Evolutionary conservation across 306 rosid species (phyloP).

Genomic region (Citrullus colocynthis): DNA sequence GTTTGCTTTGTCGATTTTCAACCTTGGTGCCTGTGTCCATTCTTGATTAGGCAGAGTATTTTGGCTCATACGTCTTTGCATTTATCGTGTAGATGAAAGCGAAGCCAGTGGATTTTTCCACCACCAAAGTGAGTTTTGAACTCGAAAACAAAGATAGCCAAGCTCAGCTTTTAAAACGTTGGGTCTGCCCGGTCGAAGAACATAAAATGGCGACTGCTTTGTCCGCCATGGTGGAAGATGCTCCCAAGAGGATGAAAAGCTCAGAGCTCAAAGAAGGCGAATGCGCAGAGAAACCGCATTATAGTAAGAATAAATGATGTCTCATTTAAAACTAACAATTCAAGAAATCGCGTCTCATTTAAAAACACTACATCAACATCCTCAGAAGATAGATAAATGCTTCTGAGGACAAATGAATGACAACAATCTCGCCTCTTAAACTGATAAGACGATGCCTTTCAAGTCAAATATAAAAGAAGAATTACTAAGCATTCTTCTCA

Average conservation of each 20-base stretch:
- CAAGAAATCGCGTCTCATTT: too few species aligned
- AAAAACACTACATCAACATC: too few species aligned
- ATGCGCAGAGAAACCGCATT: not conserved
- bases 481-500: not conserved
- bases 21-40: too few species aligned
- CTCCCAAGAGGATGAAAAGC: not conserved
- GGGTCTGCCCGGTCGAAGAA: slow-evolving; percentile 86
- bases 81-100: slow-evolving; percentile 71
- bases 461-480: not conserved
- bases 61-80: slow-evolving; percentile 85
- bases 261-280: not conserved
- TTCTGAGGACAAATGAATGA: not conserved
- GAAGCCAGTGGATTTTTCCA: slow-evolving; percentile 79
- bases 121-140: slow-evolving; percentile 96
- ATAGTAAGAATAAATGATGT: too few species aligned
- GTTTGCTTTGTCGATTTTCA: too few species aligned
- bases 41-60: slow-evolving; percentile 38
- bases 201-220: slow-evolving; percentile 77
- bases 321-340: too few species aligned
- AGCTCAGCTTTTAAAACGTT: slow-evolving; percentile 78
- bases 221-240: slow-evolving; percentile 55
- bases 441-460: not conserved
- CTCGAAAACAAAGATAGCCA: slow-evolving; percentile 70
- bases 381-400: not conserved
- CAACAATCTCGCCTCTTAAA: not conserved